Evolutionary conservation across 441 rosid genomes (phyloP).

Genomic region (Bocquillonia castaneifolia): DNA sequence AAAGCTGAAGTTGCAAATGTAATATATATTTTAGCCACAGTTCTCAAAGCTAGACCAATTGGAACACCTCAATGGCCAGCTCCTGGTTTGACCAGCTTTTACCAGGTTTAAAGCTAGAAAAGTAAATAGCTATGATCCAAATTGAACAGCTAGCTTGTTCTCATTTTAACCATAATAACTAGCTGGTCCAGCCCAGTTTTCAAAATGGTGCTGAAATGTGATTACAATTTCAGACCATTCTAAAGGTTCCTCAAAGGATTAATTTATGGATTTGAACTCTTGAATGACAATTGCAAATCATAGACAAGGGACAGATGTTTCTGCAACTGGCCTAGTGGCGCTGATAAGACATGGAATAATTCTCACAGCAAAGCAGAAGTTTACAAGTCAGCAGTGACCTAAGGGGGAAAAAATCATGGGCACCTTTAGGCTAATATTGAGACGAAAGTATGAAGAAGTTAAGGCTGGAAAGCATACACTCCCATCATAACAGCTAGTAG

Average conservation of each 20-base stretch:
- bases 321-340: background rate
- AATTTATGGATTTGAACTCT: background rate
- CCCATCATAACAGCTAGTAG: conserved; percentile 78
- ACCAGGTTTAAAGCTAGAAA: background rate
- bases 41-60: background rate
- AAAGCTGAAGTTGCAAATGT: background rate
- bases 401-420: background rate
- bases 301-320: background rate
- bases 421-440: background rate
- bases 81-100: background rate
- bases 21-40: background rate
- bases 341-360: background rate
- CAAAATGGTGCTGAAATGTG: background rate
- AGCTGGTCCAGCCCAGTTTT: background rate
- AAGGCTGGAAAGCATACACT: conserved; percentile 46
- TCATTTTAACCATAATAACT: background rate
- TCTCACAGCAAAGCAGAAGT: background rate
- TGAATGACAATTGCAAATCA: background rate
- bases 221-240: background rate
- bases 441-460: background rate
- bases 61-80: background rate
- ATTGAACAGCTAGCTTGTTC: background rate
- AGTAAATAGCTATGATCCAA: background rate
- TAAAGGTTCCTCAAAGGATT: background rate
- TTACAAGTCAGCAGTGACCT: background rate